These are phyloP conservation scores for Aspergillus steynii DNA, from an alignment of 495 filamentous ascomycete genomes.

Conservation along the genomic window DNA sequence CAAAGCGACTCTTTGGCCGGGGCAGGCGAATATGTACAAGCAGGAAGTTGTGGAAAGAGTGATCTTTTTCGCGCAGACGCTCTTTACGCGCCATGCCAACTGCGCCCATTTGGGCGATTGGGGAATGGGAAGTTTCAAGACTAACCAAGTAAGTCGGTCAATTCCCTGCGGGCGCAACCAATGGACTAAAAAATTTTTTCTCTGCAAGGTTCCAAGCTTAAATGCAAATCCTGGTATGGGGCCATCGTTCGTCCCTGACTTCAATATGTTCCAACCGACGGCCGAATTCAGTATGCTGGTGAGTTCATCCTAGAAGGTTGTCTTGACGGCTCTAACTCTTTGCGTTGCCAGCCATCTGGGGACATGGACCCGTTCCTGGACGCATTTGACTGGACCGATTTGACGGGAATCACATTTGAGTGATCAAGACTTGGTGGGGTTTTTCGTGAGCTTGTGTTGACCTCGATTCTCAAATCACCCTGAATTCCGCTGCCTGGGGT, in stretches of 20 bases:
- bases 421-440: constrained; percentile 2
- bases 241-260: constrained; percentile 27
- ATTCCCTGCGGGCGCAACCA: neutral
- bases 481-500: neutral
- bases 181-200: constrained; percentile 1
- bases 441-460: neutral
- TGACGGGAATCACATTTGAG: constrained; percentile 36
- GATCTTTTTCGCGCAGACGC: constrained; percentile 37
- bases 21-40: constrained; percentile 38
- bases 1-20: constrained; percentile 40
- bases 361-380: constrained; percentile 47
- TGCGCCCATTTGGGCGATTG: constrained; percentile 38
- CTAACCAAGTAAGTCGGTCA: constrained; percentile 32
- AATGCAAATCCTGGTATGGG: constrained; percentile 29
- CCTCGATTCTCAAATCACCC: neutral
- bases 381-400: constrained; percentile 47
- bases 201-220: constrained; percentile 26
- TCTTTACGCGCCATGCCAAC: constrained; percentile 38
- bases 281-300: constrained; percentile 32
- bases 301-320: constrained; percentile 9
- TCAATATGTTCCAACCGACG: constrained; percentile 27
- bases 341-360: constrained; percentile 27
- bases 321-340: constrained; percentile 9
- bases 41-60: constrained; percentile 43
- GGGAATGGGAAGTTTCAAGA: constrained; percentile 37